Percentiles rank a stretch among this genome's conserved stretches.
Conservation (phyloP, 2,329 filamentous ascomycete species). For the Aspergillus sp. region DNA sequence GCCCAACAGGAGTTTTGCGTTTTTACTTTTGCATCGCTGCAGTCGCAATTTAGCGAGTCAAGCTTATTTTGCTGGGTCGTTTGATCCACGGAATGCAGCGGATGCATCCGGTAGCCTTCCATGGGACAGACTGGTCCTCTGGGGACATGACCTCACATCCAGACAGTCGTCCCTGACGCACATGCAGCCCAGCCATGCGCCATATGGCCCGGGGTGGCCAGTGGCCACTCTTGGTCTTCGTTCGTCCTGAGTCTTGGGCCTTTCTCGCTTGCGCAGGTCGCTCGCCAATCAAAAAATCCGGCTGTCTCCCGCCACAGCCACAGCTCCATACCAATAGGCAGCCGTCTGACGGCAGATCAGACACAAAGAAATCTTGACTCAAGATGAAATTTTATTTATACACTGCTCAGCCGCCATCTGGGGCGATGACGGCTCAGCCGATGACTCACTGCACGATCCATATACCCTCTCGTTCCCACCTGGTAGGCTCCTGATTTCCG, state of each 20-base stretch:
- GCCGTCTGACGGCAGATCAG: not conserved
- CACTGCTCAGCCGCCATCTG: conserved; percentile 6
- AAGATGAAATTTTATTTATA: not conserved
- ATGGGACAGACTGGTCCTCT: not conserved
- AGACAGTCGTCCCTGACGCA: conserved; percentile 3
- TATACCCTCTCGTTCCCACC: not conserved
- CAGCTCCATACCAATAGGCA: conserved; percentile 12
- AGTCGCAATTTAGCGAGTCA: not conserved
- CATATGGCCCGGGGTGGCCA: no score
- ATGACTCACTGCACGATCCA: conserved; percentile 7
- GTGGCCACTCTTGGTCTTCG: no score
- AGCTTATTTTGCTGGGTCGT: conserved; percentile 9
- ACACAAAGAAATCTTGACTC: not conserved
- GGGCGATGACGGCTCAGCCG: not conserved
- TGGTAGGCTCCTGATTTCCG: conserved; percentile 9
- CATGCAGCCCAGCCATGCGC: not conserved
- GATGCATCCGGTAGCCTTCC: conserved; percentile 9
- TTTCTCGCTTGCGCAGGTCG: no score
- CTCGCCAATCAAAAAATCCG: no score
- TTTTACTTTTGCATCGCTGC: not conserved
- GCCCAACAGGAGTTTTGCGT: conserved; percentile 22
- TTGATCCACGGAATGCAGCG: conserved; percentile 10
- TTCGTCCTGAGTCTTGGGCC: no score
- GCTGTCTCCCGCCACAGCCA: not conserved
- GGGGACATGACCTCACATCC: conserved; percentile 3